phyloP scores from a whole-genome alignment of 208 protist species.

The Leishmania mexicana region DNA sequence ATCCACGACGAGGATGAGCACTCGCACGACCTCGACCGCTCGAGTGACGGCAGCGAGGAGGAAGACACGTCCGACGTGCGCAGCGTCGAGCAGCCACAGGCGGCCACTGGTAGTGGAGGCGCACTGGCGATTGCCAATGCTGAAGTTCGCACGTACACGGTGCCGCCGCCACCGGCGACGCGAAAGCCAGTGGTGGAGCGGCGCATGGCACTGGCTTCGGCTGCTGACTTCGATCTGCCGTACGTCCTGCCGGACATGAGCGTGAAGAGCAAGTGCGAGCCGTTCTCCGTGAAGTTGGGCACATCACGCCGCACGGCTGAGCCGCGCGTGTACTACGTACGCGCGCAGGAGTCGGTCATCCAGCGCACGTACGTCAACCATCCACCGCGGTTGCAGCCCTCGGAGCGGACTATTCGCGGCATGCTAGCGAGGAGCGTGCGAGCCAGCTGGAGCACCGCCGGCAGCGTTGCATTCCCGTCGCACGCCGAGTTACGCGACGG shows the following conservation, averaged over 20 bases:
- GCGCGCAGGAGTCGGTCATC: slow-evolving; percentile 28
- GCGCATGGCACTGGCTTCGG: neutral
- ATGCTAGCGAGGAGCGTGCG: slow-evolving; percentile 70
- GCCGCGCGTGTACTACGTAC: slow-evolving; percentile 36
- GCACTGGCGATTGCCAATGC: slow-evolving; percentile 4
- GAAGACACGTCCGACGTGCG: neutral
- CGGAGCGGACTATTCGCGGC: slow-evolving; percentile 33
- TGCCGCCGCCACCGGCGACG: slow-evolving; percentile 16
- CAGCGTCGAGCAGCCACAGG: neutral
- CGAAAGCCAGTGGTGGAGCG: slow-evolving; percentile 19
- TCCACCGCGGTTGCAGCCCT: slow-evolving; percentile 4
- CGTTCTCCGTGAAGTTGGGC: slow-evolving; percentile 33
- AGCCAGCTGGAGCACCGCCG: slow-evolving; percentile 49
- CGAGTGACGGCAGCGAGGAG: slow-evolving; percentile 6
- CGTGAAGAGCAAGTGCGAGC: slow-evolving; percentile 23
- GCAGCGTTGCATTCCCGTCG: slow-evolving; percentile 49
- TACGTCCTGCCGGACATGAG: slow-evolving; percentile 63
- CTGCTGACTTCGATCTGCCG: slow-evolving; percentile 53
- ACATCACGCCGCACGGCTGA: slow-evolving; percentile 28
- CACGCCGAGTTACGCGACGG: slow-evolving; percentile 79
- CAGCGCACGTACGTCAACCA: slow-evolving; percentile 31
- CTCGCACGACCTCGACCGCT: slow-evolving; percentile 21
- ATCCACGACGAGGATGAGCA: slow-evolving; percentile 32
- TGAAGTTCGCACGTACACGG: slow-evolving; percentile 17
- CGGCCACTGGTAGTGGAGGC: neutral